Evolutionary conservation across 1,284 basidiomycete genomes (phyloP), one percentile per base, ranked within the genome.

Genomic region (Cutaneotrichosporon mucoides): DNA sequence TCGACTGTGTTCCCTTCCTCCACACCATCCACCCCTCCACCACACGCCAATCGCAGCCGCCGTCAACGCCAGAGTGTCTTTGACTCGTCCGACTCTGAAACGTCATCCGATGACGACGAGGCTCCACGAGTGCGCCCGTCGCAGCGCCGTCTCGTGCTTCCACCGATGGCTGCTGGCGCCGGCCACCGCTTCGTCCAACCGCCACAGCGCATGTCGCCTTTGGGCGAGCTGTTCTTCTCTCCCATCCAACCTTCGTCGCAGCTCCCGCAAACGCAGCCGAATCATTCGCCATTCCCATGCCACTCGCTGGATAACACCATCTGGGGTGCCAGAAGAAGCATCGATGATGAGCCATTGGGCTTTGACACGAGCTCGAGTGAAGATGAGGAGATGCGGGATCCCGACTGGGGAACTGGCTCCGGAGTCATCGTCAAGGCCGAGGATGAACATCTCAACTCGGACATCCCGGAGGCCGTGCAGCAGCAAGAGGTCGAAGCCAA

Each of bases 241-340:
- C 67, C 66, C n/a, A 49, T 61, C 33, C 49, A 43, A 13, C 46
- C 62, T 4, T 53, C 43, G 4, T 37, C 56, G 11, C 57, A 64
- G 24, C 54, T 66, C 2, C 57, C 65, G 9, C 60, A 60, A 4
- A 53, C 59, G 12, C 44, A 61, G 0, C 66, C 66, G 2, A 66
- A 65, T 24, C 56, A 65, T 3, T 72, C 75, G n/a, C 72, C 72
- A 6, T 76, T 74, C 63, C 75, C 75, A 3, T 71, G 66, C n/a
- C 75, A 76, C 56, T 73, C 73, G 6, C 68, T 76, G 15, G 75
- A 76, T 62, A 76, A 76, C 60, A 73, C 75, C 9, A 71, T 67
- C 34, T 76, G 75, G 75, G 68, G 64, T 5, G 71, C 66, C 5
- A 66, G 72, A 3, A 63, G 55, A 36, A 61, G 55, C 37, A 49